Percentiles rank a stretch among this genome's conserved stretches.
These are phyloP conservation scores for Pterula multifida DNA, from an alignment of 1,284 basidiomycete genomes.

Conservation along the genomic window DNA sequence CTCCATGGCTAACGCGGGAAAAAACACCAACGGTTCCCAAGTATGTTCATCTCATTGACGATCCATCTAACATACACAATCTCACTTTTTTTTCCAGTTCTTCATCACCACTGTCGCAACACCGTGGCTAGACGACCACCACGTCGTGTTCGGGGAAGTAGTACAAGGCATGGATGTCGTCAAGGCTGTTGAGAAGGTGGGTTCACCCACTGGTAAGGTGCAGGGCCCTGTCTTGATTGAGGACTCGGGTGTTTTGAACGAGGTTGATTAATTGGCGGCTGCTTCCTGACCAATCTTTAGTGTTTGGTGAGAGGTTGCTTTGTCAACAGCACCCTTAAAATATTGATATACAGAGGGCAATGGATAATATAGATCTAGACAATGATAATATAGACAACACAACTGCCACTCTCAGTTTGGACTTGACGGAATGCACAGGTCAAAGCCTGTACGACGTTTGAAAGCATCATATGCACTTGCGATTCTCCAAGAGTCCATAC, in stretches of 20 bases:
- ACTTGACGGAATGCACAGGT: too few relatives aligned
- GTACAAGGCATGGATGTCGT: slow-evolving; percentile 55
- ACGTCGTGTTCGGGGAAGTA: slow-evolving; percentile 79
- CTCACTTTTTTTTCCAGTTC: slow-evolving; percentile 12
- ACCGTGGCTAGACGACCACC: slow-evolving; percentile 64
- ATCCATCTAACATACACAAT: background rate
- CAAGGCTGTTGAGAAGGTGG: slow-evolving; percentile 47
- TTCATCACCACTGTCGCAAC: slow-evolving; percentile 65
- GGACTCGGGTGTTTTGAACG: slow-evolving; percentile 26
- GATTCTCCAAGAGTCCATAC: too few relatives aligned
- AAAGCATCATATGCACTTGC: too few relatives aligned
- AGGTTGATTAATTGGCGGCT: background rate
- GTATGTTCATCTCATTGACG: background rate
- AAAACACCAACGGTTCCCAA: slow-evolving; percentile 40
- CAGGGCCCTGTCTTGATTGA: slow-evolving; percentile 37
- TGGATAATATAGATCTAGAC: too few relatives aligned
- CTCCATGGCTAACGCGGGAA: slow-evolving; percentile 60
- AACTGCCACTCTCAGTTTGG: too few relatives aligned
- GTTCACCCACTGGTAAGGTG: slow-evolving; percentile 37
- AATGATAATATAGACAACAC: too few relatives aligned
- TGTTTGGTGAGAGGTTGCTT: too few relatives aligned
- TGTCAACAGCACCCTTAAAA: too few relatives aligned
- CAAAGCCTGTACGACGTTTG: too few relatives aligned
- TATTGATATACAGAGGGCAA: too few relatives aligned
- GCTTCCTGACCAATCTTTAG: too few relatives aligned